Evolutionary conservation across 495 filamentous ascomycete species (phyloP).

Genomic region (Neurospora terricola): DNA sequence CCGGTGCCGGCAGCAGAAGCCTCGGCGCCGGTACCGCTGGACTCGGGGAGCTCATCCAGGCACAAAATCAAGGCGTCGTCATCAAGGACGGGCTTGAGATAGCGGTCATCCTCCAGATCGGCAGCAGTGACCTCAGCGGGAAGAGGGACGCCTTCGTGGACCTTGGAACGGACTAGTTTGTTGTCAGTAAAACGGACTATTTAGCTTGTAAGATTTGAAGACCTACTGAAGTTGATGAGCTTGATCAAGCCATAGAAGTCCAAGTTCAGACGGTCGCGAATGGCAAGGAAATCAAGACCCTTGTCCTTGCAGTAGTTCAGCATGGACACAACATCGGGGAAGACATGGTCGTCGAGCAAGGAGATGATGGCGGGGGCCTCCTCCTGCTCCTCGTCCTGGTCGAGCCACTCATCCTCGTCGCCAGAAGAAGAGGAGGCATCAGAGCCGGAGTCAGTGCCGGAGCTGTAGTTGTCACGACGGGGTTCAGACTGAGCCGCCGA

Average conservation of each 20-base stretch:
- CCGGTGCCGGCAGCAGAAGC: conserved; percentile 2
- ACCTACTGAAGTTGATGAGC: conserved; percentile 66
- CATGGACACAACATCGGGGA: conserved; percentile 55
- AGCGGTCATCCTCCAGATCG: conserved; percentile 62
- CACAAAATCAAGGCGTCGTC: conserved; percentile 80
- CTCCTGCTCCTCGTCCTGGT: conserved; percentile 55
- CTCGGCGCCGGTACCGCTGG: conserved; percentile 10
- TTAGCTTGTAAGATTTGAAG: neutral
- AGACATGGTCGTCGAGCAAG: conserved; percentile 60
- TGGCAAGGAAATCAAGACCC: conserved; percentile 60
- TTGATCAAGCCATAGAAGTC: conserved; percentile 80
- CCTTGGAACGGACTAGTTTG: conserved; percentile 27
- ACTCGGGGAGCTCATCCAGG: conserved; percentile 61
- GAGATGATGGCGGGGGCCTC: conserved; percentile 51
- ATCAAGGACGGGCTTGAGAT: conserved; percentile 75
- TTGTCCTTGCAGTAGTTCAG: conserved; percentile 61
- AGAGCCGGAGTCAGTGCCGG: conserved; percentile 3
- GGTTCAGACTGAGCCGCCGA: conserved; percentile 2
- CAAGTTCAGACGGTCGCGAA: conserved; percentile 53
- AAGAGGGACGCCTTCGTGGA: conserved; percentile 35
- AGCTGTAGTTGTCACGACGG: conserved; percentile 3
- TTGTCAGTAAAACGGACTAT: neutral
- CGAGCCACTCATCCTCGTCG: conserved; percentile 70
- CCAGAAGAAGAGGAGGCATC: conserved; percentile 15
- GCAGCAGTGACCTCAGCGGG: conserved; percentile 46